Evolutionary conservation across 352 stramenopile species (phyloP), one percentile per base, ranked within the genome.

Genomic region (Pythium aphanidermatum): DNA sequence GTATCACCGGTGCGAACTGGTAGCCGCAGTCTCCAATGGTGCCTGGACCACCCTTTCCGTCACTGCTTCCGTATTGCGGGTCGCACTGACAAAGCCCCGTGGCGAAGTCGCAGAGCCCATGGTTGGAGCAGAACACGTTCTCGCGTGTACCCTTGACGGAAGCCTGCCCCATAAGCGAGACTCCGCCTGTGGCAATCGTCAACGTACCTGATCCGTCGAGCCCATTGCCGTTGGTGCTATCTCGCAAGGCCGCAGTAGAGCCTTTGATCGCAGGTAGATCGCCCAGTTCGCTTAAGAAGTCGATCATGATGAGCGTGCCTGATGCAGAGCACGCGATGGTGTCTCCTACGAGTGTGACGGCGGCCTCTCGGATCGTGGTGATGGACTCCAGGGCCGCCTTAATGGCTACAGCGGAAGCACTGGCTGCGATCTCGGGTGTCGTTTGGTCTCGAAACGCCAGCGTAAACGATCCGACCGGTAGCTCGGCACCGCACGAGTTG

Each of bases 11-110:
- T 19, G 44, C 51, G 27, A 51, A 60, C 37, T 77, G 70, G 51
- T 72, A 86, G 16, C 82, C 79, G 58, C 82, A 94, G 61, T 94
- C 81, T 13, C 70, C 71, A 30, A 84, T 84, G 19, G 55, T 63
- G 2, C 82, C 82, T 0, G 68, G 57, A 0, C 69, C 72, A 13
- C 82, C 77, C 24, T 82, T 80, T 24, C 82, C 79, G 36, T 94
- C 50, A 42, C 75, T 91, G 31, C 74, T 79, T 39, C 71, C 74
- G 44, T 79, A 91, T 45, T 83, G 69, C 19, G 55, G 37, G 46
- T 86, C 63, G 28, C 79, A 92, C 3, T 36, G 46, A 55, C 79
- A 92, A 3, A 72, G 41, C 10, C 79, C 79, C 0, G 73, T 85
- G 35, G 38, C 27, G 29, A 83, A 82, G 60, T 88, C 72, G 49